Conservation (phyloP, 345 rosid genomes). For the Citrus unshiu region DNA sequence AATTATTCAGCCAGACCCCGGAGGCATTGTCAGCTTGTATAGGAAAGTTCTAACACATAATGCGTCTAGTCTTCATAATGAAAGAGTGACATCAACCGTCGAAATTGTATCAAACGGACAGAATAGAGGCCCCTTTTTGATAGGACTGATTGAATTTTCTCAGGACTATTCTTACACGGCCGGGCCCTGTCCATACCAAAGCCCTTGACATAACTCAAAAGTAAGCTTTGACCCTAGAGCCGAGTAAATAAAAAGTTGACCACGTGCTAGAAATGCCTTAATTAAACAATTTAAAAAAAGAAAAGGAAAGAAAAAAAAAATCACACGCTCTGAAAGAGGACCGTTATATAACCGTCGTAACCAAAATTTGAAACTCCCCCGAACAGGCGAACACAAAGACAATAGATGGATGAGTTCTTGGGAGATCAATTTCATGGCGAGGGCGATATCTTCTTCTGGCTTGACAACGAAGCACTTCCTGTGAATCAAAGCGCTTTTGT, state of each 20-base stretch:
- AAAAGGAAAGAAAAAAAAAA: too few relatives aligned
- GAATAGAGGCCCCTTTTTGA: too few relatives aligned
- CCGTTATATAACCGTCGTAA: neutral
- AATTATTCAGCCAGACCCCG: too few relatives aligned
- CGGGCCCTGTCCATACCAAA: neutral
- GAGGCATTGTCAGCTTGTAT: neutral
- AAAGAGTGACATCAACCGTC: neutral
- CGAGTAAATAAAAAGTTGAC: constrained; percentile 7
- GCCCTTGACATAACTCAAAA: neutral
- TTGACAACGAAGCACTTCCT: constrained; percentile 7
- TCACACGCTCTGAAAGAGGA: neutral
- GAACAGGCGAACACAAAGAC: neutral
- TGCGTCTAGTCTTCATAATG: neutral
- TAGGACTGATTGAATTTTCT: neutral
- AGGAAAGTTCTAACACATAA: neutral
- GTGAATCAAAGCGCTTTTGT: constrained; percentile 41
- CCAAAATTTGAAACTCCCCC: constrained; percentile 6
- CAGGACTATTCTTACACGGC: neutral
- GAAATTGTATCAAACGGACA: neutral
- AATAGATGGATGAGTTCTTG: constrained; percentile 29
- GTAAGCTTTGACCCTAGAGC: neutral
- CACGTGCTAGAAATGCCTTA: constrained; percentile 9
- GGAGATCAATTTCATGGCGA: constrained; percentile 17
- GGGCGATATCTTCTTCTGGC: constrained; percentile 23
- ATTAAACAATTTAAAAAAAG: neutral